phyloP scores from a whole-genome alignment of 306 rosid species.

The Ceratonia siliqua region DNA sequence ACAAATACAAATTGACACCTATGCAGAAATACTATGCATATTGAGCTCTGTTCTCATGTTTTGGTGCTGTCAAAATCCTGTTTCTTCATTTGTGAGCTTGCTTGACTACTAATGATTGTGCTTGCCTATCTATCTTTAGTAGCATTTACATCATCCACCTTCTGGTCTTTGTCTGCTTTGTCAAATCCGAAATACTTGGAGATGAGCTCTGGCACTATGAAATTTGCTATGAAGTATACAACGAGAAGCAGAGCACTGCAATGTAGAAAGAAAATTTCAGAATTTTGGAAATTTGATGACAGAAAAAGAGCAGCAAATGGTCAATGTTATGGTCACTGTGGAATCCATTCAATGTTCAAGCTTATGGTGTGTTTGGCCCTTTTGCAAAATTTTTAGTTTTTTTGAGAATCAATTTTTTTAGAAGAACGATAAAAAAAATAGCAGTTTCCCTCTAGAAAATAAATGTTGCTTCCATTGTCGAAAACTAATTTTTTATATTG shows the following conservation, averaged over 20 bases:
- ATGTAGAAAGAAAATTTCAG: conserved; percentile 3
- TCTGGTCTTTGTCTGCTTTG: conserved; percentile 37
- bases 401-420: no score
- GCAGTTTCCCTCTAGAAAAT: no score
- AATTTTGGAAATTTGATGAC: neutral
- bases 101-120: neutral
- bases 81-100: conserved; percentile 15
- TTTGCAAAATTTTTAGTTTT: no score
- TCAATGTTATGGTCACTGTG: neutral
- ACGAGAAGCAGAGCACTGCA: conserved; percentile 54
- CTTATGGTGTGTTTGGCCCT: no score
- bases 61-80: neutral
- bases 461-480: no score
- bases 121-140: conserved; percentile 14
- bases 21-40: neutral
- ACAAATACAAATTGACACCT: neutral
- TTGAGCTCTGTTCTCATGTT: neutral
- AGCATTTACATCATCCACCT: conserved; percentile 34
- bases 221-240: conserved; percentile 48
- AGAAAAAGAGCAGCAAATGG: neutral
- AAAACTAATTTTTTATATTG: no score
- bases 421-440: no score
- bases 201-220: conserved; percentile 53
- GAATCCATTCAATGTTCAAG: no score
- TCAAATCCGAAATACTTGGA: conserved; percentile 41